Base-by-base conservation (phyloP, 306 rosid genomes). In the Acmispon strigosus region DNA sequence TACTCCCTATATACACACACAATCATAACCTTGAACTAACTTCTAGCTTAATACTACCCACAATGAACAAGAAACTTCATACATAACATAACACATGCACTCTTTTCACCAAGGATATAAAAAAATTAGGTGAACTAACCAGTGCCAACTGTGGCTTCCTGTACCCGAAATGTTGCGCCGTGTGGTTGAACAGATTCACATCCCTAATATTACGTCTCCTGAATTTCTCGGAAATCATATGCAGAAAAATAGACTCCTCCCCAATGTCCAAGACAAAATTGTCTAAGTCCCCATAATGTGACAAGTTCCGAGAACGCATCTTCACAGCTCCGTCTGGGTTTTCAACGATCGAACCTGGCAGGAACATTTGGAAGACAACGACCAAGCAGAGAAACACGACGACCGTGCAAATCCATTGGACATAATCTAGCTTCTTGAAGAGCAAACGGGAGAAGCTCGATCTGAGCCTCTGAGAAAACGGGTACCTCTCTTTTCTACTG, bases 391-490 rank as follows among this genome's bases (percentile, higher is more conserved):
- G 82, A 71, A 95, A 95, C 67, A 95, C 92, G 5, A 56, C 81
- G 56, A 91, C 92, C 6, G 96, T 86, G 69, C 96, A 95, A 83
- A 87, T 89, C 99, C 99, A 95, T 84, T 87, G 97, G 51, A 95
- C 71, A 54, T 91, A 95, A 80, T 91, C 97, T 14, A 95, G 82
- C 76, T 84, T 95, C 86, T 87, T 90, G 66, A 82, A 79, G 2
- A 91, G 76, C 62, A 94, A 76, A 61, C 96, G 84, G 6, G 99
- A 91, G 76, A 95, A 87, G 76, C 91, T 89, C 82, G 96, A 95
- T 87, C 97, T 91, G 73, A 85, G 82, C 82, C 96, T 89, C 82
- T 77, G 97, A 3, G 86, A 57, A 69, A 87, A 91, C 16, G 87
- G 81, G 78, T 78, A 62, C 12, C 80, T 83, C n/a, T 92, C 96